Evolutionary conservation across 225 moss, liverwort and hornwort species (phyloP), one percentile per base, ranked within the genome.

Genomic region (Sphagnum tenellum): DNA sequence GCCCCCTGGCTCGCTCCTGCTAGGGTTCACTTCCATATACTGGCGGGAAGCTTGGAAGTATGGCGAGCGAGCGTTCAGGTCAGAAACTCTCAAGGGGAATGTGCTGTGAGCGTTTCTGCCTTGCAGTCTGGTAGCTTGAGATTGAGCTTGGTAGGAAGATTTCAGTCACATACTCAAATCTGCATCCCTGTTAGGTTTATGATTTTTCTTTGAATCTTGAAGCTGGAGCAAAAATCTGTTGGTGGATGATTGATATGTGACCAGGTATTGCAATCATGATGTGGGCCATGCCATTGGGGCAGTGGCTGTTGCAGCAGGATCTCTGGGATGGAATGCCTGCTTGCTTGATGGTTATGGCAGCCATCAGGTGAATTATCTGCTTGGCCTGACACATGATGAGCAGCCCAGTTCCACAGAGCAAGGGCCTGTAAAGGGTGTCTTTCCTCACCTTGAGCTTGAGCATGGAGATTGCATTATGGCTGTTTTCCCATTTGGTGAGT

Each of bases 1-100:
- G 68, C 89, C 87, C 48, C 65, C 75, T 45, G 87, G 91, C 6
- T 73, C 87, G 5, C 53, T 89, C 55, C 59, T 92, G 47, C 67
- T 89, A 8, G 89, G 87, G 56, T 85, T 92, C 45, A 64, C 85
- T 29, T 85, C 89, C 3, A 83, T 92, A 45, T 92, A 82, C 55
- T 92, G 92, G 92, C 69, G 89, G 59, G 92, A 92, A 77, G 80
- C 89, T 55, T 92, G 92, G 92, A 92, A 92, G 67, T 92, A 92
- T 56, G 92, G 92, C 11, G 92, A 92, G 71, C 82, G 92, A 49
- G 92, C 92, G 14, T 92, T 87, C 73, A 85, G 89, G 84, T 81
- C 44, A 29, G 29, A 29, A 29, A 29, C 29, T 29, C 29, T 29
- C 29, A 29, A 29, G 29, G 29, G 29, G 29, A 1, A 29, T 29